These are phyloP conservation scores for Laetiporus sulphureus DNA, from an alignment of 1,284 basidiomycete genomes.

Conservation along the genomic window DNA sequence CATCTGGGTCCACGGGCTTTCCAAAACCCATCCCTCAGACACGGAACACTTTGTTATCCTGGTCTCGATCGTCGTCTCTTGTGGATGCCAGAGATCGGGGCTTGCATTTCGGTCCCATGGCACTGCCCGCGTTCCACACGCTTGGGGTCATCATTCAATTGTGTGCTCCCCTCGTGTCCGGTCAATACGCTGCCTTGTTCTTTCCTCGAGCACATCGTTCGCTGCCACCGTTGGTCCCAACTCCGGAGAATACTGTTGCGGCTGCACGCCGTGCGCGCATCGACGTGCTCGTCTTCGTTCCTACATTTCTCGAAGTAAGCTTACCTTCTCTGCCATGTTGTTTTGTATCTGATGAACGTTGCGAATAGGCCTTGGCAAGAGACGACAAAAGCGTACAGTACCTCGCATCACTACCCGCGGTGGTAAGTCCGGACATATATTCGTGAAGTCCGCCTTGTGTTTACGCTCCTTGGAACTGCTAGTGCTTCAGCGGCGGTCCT, in stretches of 20 bases:
- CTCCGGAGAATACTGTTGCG: conserved; percentile 15
- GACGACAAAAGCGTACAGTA: conserved; percentile 8
- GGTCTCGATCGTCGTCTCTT: conserved; percentile 1
- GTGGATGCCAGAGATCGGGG: conserved; percentile 1
- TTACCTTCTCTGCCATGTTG: no score
- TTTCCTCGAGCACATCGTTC: conserved; percentile 2
- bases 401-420: conserved; percentile 7
- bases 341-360: background rate
- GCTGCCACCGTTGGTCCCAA: background rate
- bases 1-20: conserved; percentile 17
- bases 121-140: conserved; percentile 17
- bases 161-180: conserved; percentile 7
- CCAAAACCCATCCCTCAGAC: conserved; percentile 17
- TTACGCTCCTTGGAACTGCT: no score
- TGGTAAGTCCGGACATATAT: conserved; percentile 7
- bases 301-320: conserved; percentile 16
- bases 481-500: conserved; percentile 12
- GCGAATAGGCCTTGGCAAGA: conserved; percentile 11
- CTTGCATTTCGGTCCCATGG: conserved; percentile 8
- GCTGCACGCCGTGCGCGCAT: conserved; percentile 4
- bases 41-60: conserved; percentile 7
- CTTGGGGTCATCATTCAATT: conserved; percentile 14
- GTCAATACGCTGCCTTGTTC: conserved; percentile 9
- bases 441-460: no score
- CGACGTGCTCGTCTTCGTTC: conserved; percentile 11